These are phyloP conservation scores for Davidsoniella eucalypti DNA, from an alignment of 2,329 filamentous ascomycete genomes.

Conservation along the genomic window DNA sequence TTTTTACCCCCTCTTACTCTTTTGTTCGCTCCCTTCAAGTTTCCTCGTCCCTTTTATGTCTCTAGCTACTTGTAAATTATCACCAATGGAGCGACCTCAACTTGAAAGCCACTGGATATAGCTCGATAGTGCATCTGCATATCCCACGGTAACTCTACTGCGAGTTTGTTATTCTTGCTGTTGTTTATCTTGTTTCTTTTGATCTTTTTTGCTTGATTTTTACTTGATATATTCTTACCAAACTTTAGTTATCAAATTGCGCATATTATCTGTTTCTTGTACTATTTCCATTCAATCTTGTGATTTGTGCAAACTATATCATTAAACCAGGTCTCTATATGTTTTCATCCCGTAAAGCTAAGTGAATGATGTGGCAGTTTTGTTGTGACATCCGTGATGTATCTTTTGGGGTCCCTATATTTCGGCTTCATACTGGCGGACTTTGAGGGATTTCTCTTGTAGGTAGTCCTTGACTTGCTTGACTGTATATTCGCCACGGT, in stretches of 20 bases:
- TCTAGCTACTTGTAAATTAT: neutral
- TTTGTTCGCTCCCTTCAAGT: neutral
- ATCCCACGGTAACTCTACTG: conserved; percentile 3
- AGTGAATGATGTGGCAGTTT: neutral
- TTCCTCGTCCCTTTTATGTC: neutral
- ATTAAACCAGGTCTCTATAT: neutral
- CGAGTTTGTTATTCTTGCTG: neutral
- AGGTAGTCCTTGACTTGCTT: conserved; percentile 82
- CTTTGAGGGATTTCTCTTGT: conserved; percentile 50
- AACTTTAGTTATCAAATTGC: too few relatives aligned
- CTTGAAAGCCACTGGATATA: neutral
- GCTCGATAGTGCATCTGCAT: conserved; percentile 7
- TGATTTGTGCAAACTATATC: too few relatives aligned
- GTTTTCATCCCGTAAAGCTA: too few relatives aligned
- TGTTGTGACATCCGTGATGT: neutral
- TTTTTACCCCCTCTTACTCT: too few relatives aligned
- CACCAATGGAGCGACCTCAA: too few relatives aligned
- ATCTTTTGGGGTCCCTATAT: conserved; percentile 17
- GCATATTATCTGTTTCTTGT: too few relatives aligned
- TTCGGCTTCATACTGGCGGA: conserved; percentile 60
- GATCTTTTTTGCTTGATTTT: conserved; percentile 4
- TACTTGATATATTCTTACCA: conserved; percentile 1
- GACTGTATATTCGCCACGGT: conserved; percentile 87
- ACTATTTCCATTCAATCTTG: too few relatives aligned
- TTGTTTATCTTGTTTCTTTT: neutral